Evolutionary conservation across 768 basidiomycete genomes (phyloP).

Genomic region (Amanita rubescens): DNA sequence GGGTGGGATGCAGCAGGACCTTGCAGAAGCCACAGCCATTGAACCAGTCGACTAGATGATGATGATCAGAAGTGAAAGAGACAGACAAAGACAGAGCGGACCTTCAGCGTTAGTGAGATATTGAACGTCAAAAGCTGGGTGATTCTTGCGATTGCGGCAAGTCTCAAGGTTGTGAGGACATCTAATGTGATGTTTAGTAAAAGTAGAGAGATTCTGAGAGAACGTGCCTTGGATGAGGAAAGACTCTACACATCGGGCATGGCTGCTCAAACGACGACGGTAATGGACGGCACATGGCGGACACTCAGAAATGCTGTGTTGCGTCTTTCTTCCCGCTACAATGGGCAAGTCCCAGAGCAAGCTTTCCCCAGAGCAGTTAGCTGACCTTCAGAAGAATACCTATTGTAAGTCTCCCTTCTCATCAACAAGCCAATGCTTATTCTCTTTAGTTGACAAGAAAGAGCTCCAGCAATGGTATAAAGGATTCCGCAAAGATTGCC

Average conservation of each 20-base stretch:
- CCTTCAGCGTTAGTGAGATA: constrained; percentile 87
- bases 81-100: too few relatives aligned
- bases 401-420: constrained; percentile 64
- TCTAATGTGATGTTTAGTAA: constrained; percentile 31
- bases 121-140: constrained; percentile 72
- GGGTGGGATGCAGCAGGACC: constrained; percentile 34
- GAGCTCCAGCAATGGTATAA: constrained; percentile 99
- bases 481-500: constrained; percentile 98
- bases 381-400: constrained; percentile 95
- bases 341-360: constrained; percentile 99
- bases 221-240: constrained; percentile 53
- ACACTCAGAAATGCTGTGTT: constrained; percentile 10
- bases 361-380: constrained; percentile 87
- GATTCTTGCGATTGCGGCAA: constrained; percentile 65
- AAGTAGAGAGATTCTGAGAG: constrained; percentile 9
- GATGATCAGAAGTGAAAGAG: constrained; percentile 9
- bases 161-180: constrained; percentile 73
- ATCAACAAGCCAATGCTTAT: constrained; percentile 8
- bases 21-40: constrained; percentile 90
- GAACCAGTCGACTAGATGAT: constrained; percentile 59
- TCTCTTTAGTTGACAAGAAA: constrained; percentile 80
- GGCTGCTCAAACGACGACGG: constrained; percentile 66
- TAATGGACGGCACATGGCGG: constrained; percentile 65
- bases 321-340: constrained; percentile 15
- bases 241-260: constrained; percentile 85